Conservation (phyloP, 2,329 filamentous ascomycete species). For the Kalmusia sp. region DNA sequence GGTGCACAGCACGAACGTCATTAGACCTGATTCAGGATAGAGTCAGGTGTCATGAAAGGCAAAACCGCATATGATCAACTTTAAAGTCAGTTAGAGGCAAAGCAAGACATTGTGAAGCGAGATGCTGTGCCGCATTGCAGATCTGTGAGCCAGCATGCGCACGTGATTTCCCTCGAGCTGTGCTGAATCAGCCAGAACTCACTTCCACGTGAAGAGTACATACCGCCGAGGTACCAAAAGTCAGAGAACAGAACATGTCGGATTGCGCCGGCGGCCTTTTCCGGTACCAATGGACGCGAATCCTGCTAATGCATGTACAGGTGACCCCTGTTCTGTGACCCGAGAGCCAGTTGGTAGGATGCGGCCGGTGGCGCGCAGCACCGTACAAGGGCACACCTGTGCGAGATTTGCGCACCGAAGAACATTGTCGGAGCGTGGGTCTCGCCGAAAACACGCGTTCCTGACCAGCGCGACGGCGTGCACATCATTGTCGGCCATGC, state of each 20-base stretch:
- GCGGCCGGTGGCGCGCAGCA: neutral
- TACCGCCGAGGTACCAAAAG: neutral
- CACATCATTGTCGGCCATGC: neutral
- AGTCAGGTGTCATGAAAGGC: neutral
- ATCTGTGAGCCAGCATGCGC: neutral
- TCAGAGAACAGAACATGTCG: neutral
- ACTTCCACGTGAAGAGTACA: no score
- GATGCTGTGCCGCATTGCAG: neutral
- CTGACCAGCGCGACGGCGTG: conserved; percentile 4
- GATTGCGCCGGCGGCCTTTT: neutral
- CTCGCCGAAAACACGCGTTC: neutral
- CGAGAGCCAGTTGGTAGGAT: neutral
- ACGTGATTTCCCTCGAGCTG: neutral
- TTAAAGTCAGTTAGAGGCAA: neutral
- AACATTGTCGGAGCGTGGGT: neutral
- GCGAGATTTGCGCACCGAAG: neutral
- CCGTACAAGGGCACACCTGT: neutral
- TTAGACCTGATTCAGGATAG: neutral
- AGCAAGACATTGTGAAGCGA: neutral
- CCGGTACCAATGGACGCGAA: neutral
- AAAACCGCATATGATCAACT: no score
- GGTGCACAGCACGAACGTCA: neutral
- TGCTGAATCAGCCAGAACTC: no score
- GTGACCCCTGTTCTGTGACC: neutral
- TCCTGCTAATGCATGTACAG: conserved; percentile 4